Conservation (phyloP, 2,329 filamentous ascomycete genomes). For the Epichloe aotearoae region DNA sequence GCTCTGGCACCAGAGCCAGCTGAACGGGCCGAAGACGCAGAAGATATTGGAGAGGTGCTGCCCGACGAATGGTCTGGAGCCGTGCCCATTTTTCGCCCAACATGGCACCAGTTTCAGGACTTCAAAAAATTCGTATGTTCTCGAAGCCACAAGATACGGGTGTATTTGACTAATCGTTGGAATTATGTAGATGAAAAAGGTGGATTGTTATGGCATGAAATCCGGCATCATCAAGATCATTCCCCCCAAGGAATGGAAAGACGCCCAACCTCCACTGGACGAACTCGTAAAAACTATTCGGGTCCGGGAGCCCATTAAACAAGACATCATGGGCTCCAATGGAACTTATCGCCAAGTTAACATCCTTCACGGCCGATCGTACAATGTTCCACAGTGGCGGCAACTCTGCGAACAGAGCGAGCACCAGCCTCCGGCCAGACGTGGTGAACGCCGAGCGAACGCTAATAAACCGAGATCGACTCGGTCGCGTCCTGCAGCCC, state of each 20-base stretch:
- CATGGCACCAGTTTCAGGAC: conserved; percentile 86
- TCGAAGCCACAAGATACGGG: not conserved
- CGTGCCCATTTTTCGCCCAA: conserved; percentile 89
- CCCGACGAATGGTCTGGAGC: conserved; percentile 86
- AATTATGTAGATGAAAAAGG: conserved; percentile 51
- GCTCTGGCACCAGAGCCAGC: conserved; percentile 13
- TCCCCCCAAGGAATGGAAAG: conserved; percentile 85
- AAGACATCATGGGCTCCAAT: conserved; percentile 92
- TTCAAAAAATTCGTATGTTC: conserved; percentile 73
- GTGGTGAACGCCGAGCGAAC: conserved; percentile 65
- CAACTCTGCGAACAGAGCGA: conserved; percentile 87
- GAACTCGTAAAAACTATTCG: conserved; percentile 82
- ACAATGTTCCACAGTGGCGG: conserved; percentile 95
- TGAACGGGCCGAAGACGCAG: conserved; percentile 21
- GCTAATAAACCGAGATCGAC: conserved; percentile 36
- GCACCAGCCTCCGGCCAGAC: conserved; percentile 83
- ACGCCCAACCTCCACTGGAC: conserved; percentile 63
- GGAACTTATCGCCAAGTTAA: conserved; percentile 96
- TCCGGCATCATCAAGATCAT: conserved; percentile 95
- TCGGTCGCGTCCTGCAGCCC: conserved; percentile 24
- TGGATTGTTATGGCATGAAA: conserved; percentile 93
- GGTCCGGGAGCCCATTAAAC: conserved; percentile 94
- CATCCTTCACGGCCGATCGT: conserved; percentile 87
- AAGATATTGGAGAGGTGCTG: conserved; percentile 63
- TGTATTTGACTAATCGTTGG: conserved; percentile 15